Percentiles rank a stretch among this genome's conserved stretches.
Conservation (phyloP, 2,329 filamentous ascomycete species). For the Xylaria sp. region DNA sequence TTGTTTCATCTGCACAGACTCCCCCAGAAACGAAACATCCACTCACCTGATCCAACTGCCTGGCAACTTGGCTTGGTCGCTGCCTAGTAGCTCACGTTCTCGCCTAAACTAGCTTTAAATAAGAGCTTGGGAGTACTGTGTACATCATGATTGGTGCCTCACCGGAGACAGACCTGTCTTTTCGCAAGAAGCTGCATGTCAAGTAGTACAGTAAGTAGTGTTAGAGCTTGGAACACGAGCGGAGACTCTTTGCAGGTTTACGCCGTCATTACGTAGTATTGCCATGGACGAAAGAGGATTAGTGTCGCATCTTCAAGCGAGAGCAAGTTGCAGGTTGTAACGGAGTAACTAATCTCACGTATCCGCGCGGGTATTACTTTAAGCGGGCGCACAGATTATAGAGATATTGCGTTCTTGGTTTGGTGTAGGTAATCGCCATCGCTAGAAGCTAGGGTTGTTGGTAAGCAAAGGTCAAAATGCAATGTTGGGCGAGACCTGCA, state of each 20-base stretch:
- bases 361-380: slow-evolving; percentile 30
- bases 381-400: not conserved
- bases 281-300: not conserved
- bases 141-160: not conserved
- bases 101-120: slow-evolving; percentile 9
- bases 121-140: not conserved
- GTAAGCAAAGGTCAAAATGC: slow-evolving; percentile 6
- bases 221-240: not conserved
- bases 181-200: slow-evolving; percentile 1
- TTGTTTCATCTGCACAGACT: slow-evolving; percentile 25
- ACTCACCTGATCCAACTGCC: slow-evolving; percentile 19
- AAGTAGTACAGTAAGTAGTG: not conserved
- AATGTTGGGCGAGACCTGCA: slow-evolving; percentile 15
- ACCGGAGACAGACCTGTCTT: not conserved
- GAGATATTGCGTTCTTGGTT: not conserved
- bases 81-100: slow-evolving; percentile 5
- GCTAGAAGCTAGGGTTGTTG: not conserved
- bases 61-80: slow-evolving; percentile 16
- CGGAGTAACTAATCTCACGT: not conserved
- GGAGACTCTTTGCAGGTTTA: not conserved
- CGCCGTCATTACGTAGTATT: slow-evolving; percentile 3
- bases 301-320: not conserved
- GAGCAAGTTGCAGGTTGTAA: slow-evolving; percentile 2
- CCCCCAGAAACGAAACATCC: slow-evolving; percentile 14
- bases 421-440: not conserved